These are phyloP conservation scores for Decorospora gaudefroyi DNA, from an alignment of 2,329 filamentous ascomycete species.

Conservation along the genomic window DNA sequence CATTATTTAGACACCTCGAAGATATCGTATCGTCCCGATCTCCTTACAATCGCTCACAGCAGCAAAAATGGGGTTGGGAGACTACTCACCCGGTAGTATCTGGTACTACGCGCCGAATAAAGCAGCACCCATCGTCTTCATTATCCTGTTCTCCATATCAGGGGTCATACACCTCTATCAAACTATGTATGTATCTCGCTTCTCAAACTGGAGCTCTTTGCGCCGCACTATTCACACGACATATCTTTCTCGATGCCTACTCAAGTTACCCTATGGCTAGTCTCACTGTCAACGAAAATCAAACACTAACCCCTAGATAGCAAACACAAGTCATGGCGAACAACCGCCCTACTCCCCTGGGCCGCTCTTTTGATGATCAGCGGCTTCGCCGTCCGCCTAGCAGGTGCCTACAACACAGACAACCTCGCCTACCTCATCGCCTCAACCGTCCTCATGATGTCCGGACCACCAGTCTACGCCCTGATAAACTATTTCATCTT, in stretches of 20 bases:
- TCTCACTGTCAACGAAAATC: too few species aligned
- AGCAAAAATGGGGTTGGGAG: slow-evolving; percentile 39
- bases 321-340: slow-evolving; percentile 61
- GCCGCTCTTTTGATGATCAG: slow-evolving; percentile 59
- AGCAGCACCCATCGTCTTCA: slow-evolving; percentile 59
- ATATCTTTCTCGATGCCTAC: too few species aligned
- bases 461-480: slow-evolving; percentile 60
- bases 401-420: slow-evolving; percentile 57
- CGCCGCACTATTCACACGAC: too few species aligned
- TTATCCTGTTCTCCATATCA: slow-evolving; percentile 54
- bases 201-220: too few species aligned
- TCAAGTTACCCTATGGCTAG: too few species aligned
- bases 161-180: slow-evolving; percentile 59
- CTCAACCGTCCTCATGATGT: slow-evolving; percentile 49
- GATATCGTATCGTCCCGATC: too few species aligned
- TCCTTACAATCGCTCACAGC: neutral
- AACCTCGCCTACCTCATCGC: slow-evolving; percentile 50
- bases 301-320: slow-evolving; percentile 40
- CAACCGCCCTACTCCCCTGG: slow-evolving; percentile 60
- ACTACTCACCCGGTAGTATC: slow-evolving; percentile 41
- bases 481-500: slow-evolving; percentile 66
- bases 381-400: slow-evolving; percentile 61
- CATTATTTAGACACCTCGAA: too few species aligned
- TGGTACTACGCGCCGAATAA: slow-evolving; percentile 60
- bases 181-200: slow-evolving; percentile 55